Conservation (phyloP, 23 red algal species). For the Gracilaria vermiculophylla region DNA sequence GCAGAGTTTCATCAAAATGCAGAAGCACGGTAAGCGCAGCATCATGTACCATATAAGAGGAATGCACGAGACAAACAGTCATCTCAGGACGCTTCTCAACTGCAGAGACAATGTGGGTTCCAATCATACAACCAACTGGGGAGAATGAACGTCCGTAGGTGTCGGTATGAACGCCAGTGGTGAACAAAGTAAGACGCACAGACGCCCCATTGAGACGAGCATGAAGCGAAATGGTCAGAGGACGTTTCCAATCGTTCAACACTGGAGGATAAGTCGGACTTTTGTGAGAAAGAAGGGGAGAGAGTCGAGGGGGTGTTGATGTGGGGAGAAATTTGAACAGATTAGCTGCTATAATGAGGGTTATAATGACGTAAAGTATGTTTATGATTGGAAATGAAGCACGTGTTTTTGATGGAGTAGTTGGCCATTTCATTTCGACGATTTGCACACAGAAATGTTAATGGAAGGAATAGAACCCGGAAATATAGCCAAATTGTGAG, state of each 20-base stretch:
- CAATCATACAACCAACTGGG: constrained; percentile 23
- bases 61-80: constrained; percentile 25
- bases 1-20: background rate
- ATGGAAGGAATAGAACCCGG: too few relatives aligned
- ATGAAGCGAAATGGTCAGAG: background rate
- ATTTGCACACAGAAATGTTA: too few relatives aligned
- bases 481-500: too few relatives aligned
- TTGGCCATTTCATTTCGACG: too few relatives aligned
- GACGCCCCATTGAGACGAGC: background rate
- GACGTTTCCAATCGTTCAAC: constrained; percentile 30
- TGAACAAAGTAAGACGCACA: constrained; percentile 18
- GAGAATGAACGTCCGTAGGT: constrained; percentile 20
- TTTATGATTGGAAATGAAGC: too few relatives aligned
- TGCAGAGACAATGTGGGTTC: background rate
- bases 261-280: background rate
- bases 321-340: background rate
- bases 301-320: background rate
- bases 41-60: background rate
- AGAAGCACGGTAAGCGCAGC: constrained; percentile 5
- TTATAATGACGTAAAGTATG: too few relatives aligned
- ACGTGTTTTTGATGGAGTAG: too few relatives aligned
- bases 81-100: background rate
- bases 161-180: constrained; percentile 18
- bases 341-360: background rate
- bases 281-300: constrained; percentile 31